A percentile compares a stretch with the other conserved stretches of the same genome.
These are phyloP conservation scores for Cichorium intybus DNA, from an alignment of 140 eudicot genomes.

Conservation along the genomic window DNA sequence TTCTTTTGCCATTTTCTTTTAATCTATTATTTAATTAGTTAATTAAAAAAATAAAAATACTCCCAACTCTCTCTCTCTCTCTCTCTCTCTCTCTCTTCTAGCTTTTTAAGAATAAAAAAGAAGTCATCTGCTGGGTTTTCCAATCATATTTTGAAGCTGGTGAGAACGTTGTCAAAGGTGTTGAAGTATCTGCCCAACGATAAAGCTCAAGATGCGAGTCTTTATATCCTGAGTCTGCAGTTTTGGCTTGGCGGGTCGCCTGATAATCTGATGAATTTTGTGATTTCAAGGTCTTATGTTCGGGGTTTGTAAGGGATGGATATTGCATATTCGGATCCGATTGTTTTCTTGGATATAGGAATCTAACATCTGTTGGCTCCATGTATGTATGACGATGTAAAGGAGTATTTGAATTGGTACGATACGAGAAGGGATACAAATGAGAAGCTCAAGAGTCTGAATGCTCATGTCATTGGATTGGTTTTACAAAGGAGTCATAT, in stretches of 20 bases:
- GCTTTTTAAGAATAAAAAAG: constrained; percentile 83
- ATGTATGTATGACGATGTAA: constrained; percentile 95
- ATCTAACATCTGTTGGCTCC: constrained; percentile 99
- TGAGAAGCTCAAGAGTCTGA: constrained; percentile 62
- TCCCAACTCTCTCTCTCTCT: too few relatives aligned
- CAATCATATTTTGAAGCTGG: constrained; percentile 92
- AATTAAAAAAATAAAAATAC: too few relatives aligned
- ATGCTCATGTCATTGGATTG: constrained; percentile 80
- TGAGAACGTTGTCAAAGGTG: constrained; percentile 92
- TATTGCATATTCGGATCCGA: constrained; percentile 86
- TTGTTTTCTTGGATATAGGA: constrained; percentile 86
- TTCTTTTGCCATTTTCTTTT: too few relatives aligned
- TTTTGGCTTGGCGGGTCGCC: constrained; percentile 99
- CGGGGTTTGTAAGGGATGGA: constrained; percentile 81
- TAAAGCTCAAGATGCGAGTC: constrained; percentile 98
- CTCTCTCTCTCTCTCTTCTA: too few relatives aligned
- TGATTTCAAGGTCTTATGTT: constrained; percentile 89
- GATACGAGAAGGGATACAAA: constrained; percentile 87
- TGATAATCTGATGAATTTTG: constrained; percentile 86
- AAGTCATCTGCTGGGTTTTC: constrained; percentile 90
- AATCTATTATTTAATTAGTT: too few relatives aligned
- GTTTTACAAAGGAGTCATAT: constrained; percentile 96
- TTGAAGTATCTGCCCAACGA: constrained; percentile 95
- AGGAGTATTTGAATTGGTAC: constrained; percentile 98
- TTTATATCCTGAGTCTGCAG: constrained; percentile 92